Percentiles rank a stretch among this genome's conserved stretches.
phyloP scores from a whole-genome alignment of 1,139 yeast species.

The Candida tetrigidarum region DNA sequence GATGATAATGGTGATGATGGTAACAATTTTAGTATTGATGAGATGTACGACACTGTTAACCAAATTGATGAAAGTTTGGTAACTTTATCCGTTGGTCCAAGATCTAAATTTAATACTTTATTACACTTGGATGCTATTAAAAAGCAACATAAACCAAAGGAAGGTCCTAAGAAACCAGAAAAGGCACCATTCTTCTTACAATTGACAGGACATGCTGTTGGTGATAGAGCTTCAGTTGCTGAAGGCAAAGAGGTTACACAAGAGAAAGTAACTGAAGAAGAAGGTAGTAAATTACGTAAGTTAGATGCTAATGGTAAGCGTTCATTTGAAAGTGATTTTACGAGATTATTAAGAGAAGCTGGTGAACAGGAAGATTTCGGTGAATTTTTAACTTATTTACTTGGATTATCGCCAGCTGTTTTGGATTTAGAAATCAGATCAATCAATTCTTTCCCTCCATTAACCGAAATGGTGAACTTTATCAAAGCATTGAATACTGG shows the following conservation, averaged over 20 bases:
- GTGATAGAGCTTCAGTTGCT: conserved; percentile 69
- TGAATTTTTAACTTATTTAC: conserved; percentile 57
- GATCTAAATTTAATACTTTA: conserved; percentile 77
- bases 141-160: conserved; percentile 86
- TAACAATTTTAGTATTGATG: conserved; percentile 30
- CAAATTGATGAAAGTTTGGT: conserved; percentile 67
- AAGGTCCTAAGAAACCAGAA: conserved; percentile 86
- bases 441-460: conserved; percentile 64
- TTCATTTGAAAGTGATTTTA: conserved; percentile 75
- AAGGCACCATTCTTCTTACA: conserved; percentile 82
- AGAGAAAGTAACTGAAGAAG: conserved; percentile 17
- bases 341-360: conserved; percentile 63
- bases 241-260: conserved; percentile 38
- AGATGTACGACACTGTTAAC: conserved; percentile 56
- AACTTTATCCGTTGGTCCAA: conserved; percentile 78
- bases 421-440: conserved; percentile 90
- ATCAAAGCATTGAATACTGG: conserved; percentile 69
- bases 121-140: conserved; percentile 83
- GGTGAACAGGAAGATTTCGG: conserved; percentile 42
- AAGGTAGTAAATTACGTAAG: conserved; percentile 30
- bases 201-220: conserved; percentile 64
- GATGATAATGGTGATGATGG: conserved; percentile 28
- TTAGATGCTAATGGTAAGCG: conserved; percentile 28
- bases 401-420: conserved; percentile 73
- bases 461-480: conserved; percentile 66